A percentile compares a stretch with the other conserved stretches of the same genome.
Conservation (phyloP, 2,329 filamentous ascomycete species). For the Fusarium sarcochroum region DNA sequence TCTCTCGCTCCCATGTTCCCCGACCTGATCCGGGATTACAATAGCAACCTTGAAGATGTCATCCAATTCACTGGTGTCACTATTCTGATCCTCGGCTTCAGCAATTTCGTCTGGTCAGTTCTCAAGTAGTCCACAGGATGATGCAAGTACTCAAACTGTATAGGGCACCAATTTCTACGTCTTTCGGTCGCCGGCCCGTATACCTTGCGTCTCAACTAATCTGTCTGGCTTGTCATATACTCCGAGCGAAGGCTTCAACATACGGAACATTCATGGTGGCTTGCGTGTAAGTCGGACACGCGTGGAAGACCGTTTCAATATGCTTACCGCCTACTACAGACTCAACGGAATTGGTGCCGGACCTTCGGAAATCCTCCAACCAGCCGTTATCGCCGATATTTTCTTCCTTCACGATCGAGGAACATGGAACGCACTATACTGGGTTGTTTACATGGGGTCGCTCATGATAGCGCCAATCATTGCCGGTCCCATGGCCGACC, state of each 20-base stretch:
- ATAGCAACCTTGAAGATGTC: not conserved
- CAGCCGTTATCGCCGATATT: constrained; percentile 36
- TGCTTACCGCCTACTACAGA: accelerated
- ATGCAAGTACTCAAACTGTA: accelerated
- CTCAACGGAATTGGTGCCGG: constrained; percentile 29
- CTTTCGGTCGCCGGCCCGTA: constrained; percentile 2
- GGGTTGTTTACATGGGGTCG: constrained; percentile 30
- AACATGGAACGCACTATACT: constrained; percentile 38
- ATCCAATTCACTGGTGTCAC: constrained; percentile 16
- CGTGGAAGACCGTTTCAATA: accelerated
- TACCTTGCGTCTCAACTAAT: constrained; percentile 12
- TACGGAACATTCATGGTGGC: constrained; percentile 16
- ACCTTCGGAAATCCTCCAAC: constrained; percentile 30
- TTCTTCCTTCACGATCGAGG: constrained; percentile 39
- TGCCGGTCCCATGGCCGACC: not conserved
- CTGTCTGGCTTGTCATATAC: constrained; percentile 4
- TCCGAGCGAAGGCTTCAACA: constrained; percentile 7
- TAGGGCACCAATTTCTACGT: constrained; percentile 6
- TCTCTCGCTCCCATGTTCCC: constrained; percentile 19
- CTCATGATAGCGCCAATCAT: constrained; percentile 20
- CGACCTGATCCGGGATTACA: not conserved
- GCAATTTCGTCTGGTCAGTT: constrained; percentile 6
- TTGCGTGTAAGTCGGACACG: not conserved
- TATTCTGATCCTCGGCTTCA: constrained; percentile 5
- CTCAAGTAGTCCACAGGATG: accelerated